Conservation (phyloP, 306 rosid genomes). For the Comarum palustre region DNA sequence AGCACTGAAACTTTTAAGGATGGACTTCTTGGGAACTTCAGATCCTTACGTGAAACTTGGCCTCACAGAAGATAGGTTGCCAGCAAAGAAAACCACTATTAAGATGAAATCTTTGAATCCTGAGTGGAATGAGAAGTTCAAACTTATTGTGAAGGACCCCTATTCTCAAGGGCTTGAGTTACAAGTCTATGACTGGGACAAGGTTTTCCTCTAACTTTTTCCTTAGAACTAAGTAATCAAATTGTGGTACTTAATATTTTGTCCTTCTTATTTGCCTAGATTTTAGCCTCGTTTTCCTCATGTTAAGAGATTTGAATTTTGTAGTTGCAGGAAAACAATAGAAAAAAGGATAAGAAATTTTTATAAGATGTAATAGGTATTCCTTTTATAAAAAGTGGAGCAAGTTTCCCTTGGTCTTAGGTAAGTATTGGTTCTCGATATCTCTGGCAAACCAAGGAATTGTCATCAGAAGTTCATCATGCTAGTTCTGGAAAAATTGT, state of each 20-base stretch:
- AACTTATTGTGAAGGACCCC: constrained; percentile 78
- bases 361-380: background rate
- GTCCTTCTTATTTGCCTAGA: background rate
- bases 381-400: background rate
- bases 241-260: background rate
- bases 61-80: constrained; percentile 68
- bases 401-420: background rate
- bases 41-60: constrained; percentile 89
- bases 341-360: too few species aligned
- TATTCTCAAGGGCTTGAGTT: constrained; percentile 77
- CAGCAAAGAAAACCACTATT: constrained; percentile 70
- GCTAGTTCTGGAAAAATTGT: background rate
- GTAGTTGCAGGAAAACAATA: background rate
- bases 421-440: background rate
- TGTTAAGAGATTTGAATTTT: background rate
- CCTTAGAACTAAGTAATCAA: background rate
- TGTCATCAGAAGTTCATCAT: background rate
- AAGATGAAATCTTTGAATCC: constrained; percentile 84
- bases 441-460: background rate
- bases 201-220: constrained; percentile 41
- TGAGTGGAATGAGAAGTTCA: constrained; percentile 91
- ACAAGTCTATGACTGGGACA: constrained; percentile 94
- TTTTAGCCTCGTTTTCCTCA: background rate
- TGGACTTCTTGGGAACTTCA: constrained; percentile 81
- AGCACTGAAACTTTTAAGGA: constrained; percentile 70